These are phyloP conservation scores for Fusarium udum DNA, from an alignment of 2,329 filamentous ascomycete species.

Conservation along the genomic window DNA sequence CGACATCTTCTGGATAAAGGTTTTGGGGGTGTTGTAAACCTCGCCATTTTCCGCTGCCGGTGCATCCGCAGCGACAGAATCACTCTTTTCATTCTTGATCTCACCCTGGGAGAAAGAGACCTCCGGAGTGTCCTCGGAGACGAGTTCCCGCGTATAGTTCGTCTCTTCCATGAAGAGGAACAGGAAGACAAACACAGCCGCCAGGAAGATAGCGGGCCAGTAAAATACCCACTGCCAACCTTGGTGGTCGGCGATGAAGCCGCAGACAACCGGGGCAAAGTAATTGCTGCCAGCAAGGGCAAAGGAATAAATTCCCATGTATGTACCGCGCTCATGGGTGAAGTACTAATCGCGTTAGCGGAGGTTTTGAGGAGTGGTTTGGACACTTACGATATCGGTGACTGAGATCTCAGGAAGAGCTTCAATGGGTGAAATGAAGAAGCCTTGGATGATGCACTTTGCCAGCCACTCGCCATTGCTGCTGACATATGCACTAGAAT, in stretches of 20 bases:
- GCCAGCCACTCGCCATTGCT: slow-evolving; percentile 55
- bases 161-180: slow-evolving; percentile 5
- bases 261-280: slow-evolving; percentile 55
- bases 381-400: slow-evolving; percentile 49
- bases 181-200: background rate
- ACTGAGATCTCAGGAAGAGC: slow-evolving; percentile 56
- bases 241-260: slow-evolving; percentile 54
- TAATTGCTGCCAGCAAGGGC: slow-evolving; percentile 52
- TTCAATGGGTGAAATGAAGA: slow-evolving; percentile 57
- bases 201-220: background rate
- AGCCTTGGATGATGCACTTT: slow-evolving; percentile 54
- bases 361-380: fast-evolving
- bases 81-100: slow-evolving; percentile 4
- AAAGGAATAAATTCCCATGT: slow-evolving; percentile 54
- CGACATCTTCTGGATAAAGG: slow-evolving; percentile 54
- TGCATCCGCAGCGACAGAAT: fast-evolving
- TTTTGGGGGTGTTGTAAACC: slow-evolving; percentile 43
- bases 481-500: slow-evolving; percentile 46
- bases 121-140: background rate
- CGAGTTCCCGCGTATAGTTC: slow-evolving; percentile 39
- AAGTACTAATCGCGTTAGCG: slow-evolving; percentile 36
- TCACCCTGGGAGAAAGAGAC: background rate
- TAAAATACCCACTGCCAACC: slow-evolving; percentile 57
- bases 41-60: slow-evolving; percentile 11
- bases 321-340: slow-evolving; percentile 54